These are phyloP conservation scores for Penicillium sp. DNA, from an alignment of 2,329 filamentous ascomycete species.

Conservation along the genomic window DNA sequence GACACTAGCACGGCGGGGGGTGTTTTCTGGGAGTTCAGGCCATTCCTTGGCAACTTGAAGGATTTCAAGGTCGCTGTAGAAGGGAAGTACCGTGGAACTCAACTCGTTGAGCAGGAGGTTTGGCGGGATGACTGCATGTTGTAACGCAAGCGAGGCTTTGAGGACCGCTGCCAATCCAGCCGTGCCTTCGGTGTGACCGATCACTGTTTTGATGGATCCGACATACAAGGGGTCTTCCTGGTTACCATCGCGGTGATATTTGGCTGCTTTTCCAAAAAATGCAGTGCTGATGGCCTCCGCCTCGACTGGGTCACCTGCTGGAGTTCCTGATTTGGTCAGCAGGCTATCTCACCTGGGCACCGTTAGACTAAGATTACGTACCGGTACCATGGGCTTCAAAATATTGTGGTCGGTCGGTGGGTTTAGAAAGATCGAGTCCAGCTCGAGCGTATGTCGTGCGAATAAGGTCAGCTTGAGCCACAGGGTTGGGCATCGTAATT, in stretches of 20 bases:
- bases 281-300: constrained; percentile 25
- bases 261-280: constrained; percentile 18
- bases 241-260: constrained; percentile 4
- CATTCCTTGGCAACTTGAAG: constrained; percentile 22
- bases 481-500: constrained; percentile 37
- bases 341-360: background rate
- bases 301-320: constrained; percentile 27
- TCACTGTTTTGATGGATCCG: constrained; percentile 34
- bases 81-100: constrained; percentile 27
- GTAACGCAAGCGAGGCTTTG: constrained; percentile 43
- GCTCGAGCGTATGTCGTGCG: constrained; percentile 39
- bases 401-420: constrained; percentile 39
- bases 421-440: constrained; percentile 35
- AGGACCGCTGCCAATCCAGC: constrained; percentile 35
- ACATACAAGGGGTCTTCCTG: constrained; percentile 24
- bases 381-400: constrained; percentile 52
- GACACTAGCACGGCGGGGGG: constrained; percentile 41
- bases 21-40: constrained; percentile 23
- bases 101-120: constrained; percentile 31
- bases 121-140: constrained; percentile 36
- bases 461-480: constrained; percentile 45
- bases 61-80: constrained; percentile 28
- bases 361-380: constrained; percentile 8
- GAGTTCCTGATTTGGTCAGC: constrained; percentile 18
- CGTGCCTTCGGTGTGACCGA: constrained; percentile 39